Evolutionary conservation across 495 filamentous ascomycete species (phyloP), one percentile per base, ranked within the genome.

Genomic region (Aspergillus nidulans): DNA sequence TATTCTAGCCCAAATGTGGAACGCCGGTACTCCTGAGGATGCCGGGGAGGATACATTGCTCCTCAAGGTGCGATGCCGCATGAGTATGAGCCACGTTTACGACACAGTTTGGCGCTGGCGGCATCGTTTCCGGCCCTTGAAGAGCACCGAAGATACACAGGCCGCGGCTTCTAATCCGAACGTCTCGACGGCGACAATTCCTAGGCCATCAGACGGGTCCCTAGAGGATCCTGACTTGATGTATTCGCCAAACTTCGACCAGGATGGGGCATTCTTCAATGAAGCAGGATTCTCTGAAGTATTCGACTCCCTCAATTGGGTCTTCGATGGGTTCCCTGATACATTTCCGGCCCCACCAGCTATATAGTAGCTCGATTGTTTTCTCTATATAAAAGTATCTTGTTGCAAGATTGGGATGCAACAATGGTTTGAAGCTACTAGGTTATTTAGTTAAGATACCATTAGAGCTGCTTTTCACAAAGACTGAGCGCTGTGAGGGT

Each of bases 21-120:
- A 76, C 61, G 71, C 72, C 0, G 69, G 67, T 16, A 62, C 65
- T 8, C 60, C 68, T 18, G 69, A 70, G 34, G 58, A 65, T 2
- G 60, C 63, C 8, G 70, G 65, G 18, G 72, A 73, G 36, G 73
- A 76, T 57, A 58, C 61, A 20, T 54, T 77, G 13, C 72, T 74
- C 49, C 69, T 77, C 12, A 75, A 76, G 46, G 68, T 77, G 19
- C 73, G 74, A 20, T 76, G 74, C 45, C 69, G 74, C 1, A 77
- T 77, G 74, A 77, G 74, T 56, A 77, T 77, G 74, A 77, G 74
- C 55, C 74, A 77, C 57, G 74, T 77, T 19, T 77, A 77, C 40
- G 74, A 77, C 44, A 77, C 73, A 0, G 74, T 77, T 6, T 77
- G 74, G 74, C 74, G 73, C 36, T 77, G 74, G 74, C 68, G 74